Evolutionary conservation across 768 basidiomycete species (phyloP).

Genomic region (Lenzites betulinus): DNA sequence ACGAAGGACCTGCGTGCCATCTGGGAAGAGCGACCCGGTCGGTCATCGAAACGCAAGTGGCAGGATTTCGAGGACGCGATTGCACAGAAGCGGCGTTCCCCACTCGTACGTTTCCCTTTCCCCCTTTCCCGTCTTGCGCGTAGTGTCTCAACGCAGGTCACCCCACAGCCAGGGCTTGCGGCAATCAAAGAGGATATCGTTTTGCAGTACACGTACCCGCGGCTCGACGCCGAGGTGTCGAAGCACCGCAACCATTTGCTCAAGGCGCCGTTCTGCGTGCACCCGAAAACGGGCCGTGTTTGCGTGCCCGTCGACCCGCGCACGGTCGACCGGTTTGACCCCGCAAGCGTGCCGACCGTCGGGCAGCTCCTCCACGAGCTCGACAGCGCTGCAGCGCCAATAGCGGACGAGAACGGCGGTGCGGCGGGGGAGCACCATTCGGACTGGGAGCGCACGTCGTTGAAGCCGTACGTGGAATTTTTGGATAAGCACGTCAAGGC

Average conservation of each 20-base stretch:
- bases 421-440: slow-evolving; percentile 38
- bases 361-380: slow-evolving; percentile 81
- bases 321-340: slow-evolving; percentile 79
- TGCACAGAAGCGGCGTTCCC: slow-evolving; percentile 16
- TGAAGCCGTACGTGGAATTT: slow-evolving; percentile 89
- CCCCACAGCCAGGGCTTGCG: slow-evolving; percentile 35
- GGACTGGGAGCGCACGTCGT: slow-evolving; percentile 85
- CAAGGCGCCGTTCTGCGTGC: slow-evolving; percentile 96
- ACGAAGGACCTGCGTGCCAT: slow-evolving; percentile 50
- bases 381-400: slow-evolving; percentile 39
- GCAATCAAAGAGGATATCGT: slow-evolving; percentile 82
- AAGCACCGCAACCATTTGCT: slow-evolving; percentile 97
- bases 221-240: slow-evolving; percentile 95
- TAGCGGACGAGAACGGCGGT: neutral
- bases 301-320: slow-evolving; percentile 90
- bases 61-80: slow-evolving; percentile 49
- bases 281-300: slow-evolving; percentile 93
- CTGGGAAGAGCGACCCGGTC: slow-evolving; percentile 58
- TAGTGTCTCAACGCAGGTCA: too few relatives aligned
- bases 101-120: neutral
- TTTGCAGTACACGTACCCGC: slow-evolving; percentile 93
- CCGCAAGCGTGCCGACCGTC: slow-evolving; percentile 84
- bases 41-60: slow-evolving; percentile 77
- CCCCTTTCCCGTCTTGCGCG: neutral
- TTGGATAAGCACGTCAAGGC: slow-evolving; percentile 70